Percentiles rank a stretch among this genome's conserved stretches.
Conservation (phyloP, 495 filamentous ascomycete genomes). For the Aspergillus campestris region DNA sequence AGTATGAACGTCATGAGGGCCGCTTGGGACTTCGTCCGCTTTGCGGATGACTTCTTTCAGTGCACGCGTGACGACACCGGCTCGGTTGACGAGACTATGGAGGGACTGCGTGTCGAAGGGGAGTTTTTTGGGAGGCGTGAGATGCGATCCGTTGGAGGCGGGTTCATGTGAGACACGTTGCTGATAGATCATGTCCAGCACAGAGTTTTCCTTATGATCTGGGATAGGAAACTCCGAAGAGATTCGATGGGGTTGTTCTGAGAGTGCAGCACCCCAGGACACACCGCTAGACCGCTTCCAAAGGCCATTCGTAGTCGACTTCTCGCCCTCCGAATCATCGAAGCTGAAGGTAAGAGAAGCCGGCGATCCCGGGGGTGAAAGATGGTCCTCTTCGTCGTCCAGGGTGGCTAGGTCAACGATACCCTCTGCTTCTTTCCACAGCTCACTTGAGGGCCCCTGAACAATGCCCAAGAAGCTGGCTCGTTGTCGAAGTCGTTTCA, state of each 20-base stretch:
- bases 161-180: slow-evolving; percentile 47
- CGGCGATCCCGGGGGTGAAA: slow-evolving; percentile 42
- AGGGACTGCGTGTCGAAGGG: slow-evolving; percentile 89
- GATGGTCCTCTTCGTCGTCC: slow-evolving; percentile 59
- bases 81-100: slow-evolving; percentile 76
- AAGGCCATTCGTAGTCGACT: slow-evolving; percentile 20
- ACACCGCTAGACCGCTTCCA: slow-evolving; percentile 29
- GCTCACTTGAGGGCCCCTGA: slow-evolving; percentile 48
- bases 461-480: slow-evolving; percentile 60
- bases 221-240: slow-evolving; percentile 13
- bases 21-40: slow-evolving; percentile 64
- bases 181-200: slow-evolving; percentile 78
- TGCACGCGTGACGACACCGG: slow-evolving; percentile 63
- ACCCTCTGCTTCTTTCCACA: slow-evolving; percentile 82
- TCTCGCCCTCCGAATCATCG: slow-evolving; percentile 56
- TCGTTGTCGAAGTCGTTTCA: slow-evolving; percentile 58
- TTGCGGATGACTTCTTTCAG: slow-evolving; percentile 70
- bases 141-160: slow-evolving; percentile 28
- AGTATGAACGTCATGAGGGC: slow-evolving; percentile 34
- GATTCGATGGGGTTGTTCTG: slow-evolving; percentile 12
- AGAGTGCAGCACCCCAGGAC: slow-evolving; percentile 25
- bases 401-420: slow-evolving; percentile 81
- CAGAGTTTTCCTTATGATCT: slow-evolving; percentile 44
- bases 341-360: slow-evolving; percentile 45
- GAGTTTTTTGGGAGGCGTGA: slow-evolving; percentile 59